These are phyloP conservation scores for Cladosporium sphaerospermum DNA, from an alignment of 2,329 filamentous ascomycete genomes.

Conservation along the genomic window DNA sequence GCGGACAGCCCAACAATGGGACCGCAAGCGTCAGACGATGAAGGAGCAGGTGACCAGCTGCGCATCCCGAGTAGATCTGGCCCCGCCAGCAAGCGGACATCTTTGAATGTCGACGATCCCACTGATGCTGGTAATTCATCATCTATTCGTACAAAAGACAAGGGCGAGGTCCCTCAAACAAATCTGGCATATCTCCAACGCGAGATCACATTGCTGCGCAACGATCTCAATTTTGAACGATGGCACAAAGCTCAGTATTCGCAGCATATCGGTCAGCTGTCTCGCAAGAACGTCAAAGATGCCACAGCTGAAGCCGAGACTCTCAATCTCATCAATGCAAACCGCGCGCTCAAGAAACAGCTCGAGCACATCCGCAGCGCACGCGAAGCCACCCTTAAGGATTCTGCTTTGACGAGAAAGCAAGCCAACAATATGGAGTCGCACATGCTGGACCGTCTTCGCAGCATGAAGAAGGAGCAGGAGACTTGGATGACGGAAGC, in stretches of 20 bases:
- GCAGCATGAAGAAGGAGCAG: conserved; percentile 29
- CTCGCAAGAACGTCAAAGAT: conserved; percentile 67
- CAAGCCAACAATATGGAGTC: conserved; percentile 71
- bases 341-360: conserved; percentile 65
- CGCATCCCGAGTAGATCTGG: conserved; percentile 17
- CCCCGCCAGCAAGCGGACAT: conserved; percentile 9
- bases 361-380: conserved; percentile 39
- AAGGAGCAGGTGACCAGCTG: conserved; percentile 13
- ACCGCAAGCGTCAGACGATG: conserved; percentile 30
- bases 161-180: conserved; percentile 18
- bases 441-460: conserved; percentile 26
- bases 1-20: conserved; percentile 59
- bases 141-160: conserved; percentile 11
- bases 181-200: conserved; percentile 57
- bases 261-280: conserved; percentile 71
- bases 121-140: conserved; percentile 15
- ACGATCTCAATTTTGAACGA: conserved; percentile 75
- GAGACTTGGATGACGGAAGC: conserved; percentile 44
- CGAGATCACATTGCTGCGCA: conserved; percentile 68
- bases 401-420: conserved; percentile 43
- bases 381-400: conserved; percentile 28
- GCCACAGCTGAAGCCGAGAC: conserved; percentile 76
- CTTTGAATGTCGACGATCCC: conserved; percentile 23
- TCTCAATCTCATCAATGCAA: conserved; percentile 71
- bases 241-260: conserved; percentile 81